Evolutionary conservation across 2,329 filamentous ascomycete species (phyloP).

Genomic region (Sphaerulina musiva): DNA sequence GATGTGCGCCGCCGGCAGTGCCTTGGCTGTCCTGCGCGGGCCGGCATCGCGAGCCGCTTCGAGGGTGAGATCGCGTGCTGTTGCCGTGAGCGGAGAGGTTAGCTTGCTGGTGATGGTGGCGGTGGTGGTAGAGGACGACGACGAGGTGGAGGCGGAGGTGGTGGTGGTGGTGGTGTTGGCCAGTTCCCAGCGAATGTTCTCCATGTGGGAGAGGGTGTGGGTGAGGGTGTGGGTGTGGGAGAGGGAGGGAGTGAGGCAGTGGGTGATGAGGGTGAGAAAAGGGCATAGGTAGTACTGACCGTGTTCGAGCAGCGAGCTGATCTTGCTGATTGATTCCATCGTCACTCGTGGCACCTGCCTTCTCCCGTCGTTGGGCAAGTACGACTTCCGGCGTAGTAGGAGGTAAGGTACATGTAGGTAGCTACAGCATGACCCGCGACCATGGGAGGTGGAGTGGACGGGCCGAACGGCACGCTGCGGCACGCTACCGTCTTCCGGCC

Average conservation of each 20-base stretch:
- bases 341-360: constrained; percentile 2
- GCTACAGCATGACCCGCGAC: too few species aligned
- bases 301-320: constrained; percentile 90
- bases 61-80: constrained; percentile 93
- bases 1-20: constrained; percentile 72
- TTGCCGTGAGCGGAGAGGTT: constrained; percentile 15
- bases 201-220: constrained; percentile 64
- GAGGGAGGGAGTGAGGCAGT: too few species aligned
- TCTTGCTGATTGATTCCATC: constrained; percentile 95
- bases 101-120: not conserved
- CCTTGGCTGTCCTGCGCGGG: constrained; percentile 52
- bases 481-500: too few species aligned
- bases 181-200: constrained; percentile 19
- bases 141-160: too few species aligned
- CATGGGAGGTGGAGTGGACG: not conserved
- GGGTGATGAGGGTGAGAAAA: too few species aligned
- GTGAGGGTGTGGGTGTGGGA: constrained; percentile 56
- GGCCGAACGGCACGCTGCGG: not conserved
- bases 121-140: not conserved
- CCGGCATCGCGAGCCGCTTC: constrained; percentile 90
- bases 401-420: too few species aligned
- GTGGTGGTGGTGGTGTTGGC: not conserved
- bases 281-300: constrained; percentile 45
- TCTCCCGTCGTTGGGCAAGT: constrained; percentile 3
- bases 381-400: not conserved